Percentiles rank a stretch among this genome's conserved stretches.
phyloP scores from a whole-genome alignment of 306 rosid genomes.

The Sindora glabra region DNA sequence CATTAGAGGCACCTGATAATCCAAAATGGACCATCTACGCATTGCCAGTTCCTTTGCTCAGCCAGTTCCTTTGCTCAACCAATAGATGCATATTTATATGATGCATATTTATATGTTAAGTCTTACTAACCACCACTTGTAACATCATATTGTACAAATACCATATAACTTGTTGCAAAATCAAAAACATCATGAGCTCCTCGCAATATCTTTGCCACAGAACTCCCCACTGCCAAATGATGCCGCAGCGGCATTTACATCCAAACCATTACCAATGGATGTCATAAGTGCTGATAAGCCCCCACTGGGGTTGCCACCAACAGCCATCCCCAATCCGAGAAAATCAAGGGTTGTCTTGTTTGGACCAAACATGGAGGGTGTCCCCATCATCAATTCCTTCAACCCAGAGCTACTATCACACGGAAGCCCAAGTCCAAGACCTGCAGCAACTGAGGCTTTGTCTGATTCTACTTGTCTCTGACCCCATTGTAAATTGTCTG shows the following conservation, averaged over 20 bases:
- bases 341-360: constrained; percentile 89
- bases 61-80: too few species aligned
- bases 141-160: too few species aligned
- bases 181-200: constrained; percentile 41
- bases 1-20: constrained; percentile 24
- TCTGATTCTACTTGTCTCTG: constrained; percentile 49
- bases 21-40: too few species aligned
- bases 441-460: constrained; percentile 37
- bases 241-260: constrained; percentile 45
- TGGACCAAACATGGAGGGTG: constrained; percentile 70
- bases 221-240: constrained; percentile 66
- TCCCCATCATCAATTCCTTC: constrained; percentile 74
- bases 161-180: too few species aligned
- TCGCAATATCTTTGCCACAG: constrained; percentile 55
- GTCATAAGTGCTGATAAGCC: constrained; percentile 75
- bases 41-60: too few species aligned
- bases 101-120: too few species aligned
- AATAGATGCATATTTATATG: too few species aligned
- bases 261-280: constrained; percentile 61
- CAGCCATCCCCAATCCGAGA: constrained; percentile 90
- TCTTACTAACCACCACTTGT: too few species aligned
- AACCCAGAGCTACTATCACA: constrained; percentile 59
- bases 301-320: constrained; percentile 49
- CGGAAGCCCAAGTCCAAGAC: constrained; percentile 74
- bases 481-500: constrained; percentile 63